Conservation (phyloP, 2,329 filamentous ascomycete species). For the Cytospora mali region DNA sequence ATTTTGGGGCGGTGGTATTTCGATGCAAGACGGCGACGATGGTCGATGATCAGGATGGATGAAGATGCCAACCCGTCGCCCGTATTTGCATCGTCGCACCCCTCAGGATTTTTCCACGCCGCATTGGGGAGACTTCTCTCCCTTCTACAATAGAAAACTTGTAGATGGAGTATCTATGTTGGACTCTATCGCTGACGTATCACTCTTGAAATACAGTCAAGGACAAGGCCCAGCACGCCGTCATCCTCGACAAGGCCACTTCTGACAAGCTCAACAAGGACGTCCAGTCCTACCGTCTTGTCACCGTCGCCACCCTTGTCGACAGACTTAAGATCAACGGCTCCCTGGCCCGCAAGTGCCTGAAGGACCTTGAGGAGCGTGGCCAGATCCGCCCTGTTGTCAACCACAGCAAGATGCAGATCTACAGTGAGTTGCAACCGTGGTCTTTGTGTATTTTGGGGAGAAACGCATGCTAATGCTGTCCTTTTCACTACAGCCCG, state of each 20-base stretch:
- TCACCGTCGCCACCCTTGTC: constrained; percentile 97
- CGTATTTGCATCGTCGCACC: not conserved
- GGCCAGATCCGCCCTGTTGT: constrained; percentile 98
- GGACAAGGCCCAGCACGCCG: constrained; percentile 99
- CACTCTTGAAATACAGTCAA: constrained; percentile 65
- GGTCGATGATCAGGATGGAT: too few relatives aligned
- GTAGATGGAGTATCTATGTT: not conserved
- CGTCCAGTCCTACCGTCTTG: constrained; percentile 99
- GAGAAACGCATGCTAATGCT: constrained; percentile 35
- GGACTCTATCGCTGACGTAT: constrained; percentile 4
- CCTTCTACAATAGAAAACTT: not conserved
- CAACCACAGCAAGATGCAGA: constrained; percentile 94
- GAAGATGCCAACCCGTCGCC: too few relatives aligned
- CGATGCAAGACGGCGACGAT: not conserved
- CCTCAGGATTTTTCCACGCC: not conserved
- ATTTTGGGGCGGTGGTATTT: constrained; percentile 2
- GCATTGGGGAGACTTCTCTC: not conserved
- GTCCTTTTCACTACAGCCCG: constrained; percentile 49
- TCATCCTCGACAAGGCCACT: constrained; percentile 97
- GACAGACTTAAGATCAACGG: constrained; percentile 99
- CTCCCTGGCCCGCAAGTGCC: constrained; percentile 86
- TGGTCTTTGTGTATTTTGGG: too few relatives aligned
- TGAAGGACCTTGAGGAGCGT: constrained; percentile 95
- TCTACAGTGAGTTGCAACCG: constrained; percentile 74
- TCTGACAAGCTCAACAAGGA: constrained; percentile 99